Percentiles rank a stretch among this genome's conserved stretches.
Evolutionary conservation across 2,329 filamentous ascomycete species (phyloP).

Genomic region (Bisporella sp.): DNA sequence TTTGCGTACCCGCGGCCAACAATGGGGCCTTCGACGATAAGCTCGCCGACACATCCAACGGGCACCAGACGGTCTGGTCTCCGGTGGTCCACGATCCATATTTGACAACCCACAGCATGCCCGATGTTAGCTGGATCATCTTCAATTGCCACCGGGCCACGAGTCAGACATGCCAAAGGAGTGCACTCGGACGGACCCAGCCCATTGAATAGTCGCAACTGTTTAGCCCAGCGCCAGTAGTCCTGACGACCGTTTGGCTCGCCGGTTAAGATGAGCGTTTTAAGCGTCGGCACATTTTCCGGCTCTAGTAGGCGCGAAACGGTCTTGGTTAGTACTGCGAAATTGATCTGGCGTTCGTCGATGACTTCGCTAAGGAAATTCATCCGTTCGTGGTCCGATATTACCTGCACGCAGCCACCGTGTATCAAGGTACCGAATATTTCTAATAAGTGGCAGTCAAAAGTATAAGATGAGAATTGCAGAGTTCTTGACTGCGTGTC

Average conservation of each 20-base stretch:
- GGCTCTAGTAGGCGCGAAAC: not conserved
- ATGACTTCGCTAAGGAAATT: not conserved
- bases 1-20: constrained; percentile 54
- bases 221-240: not conserved
- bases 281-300: not conserved
- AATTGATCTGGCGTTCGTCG: not conserved
- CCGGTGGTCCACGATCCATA: constrained; percentile 29
- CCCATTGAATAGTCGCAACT: not conserved
- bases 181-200: not conserved
- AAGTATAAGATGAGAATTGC: not conserved
- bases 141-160: not conserved
- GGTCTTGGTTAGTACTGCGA: not conserved
- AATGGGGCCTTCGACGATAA: constrained; percentile 37
- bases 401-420: not conserved
- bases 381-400: not conserved
- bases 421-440: not conserved
- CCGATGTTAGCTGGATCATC: not conserved
- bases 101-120: not conserved
- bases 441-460: not conserved
- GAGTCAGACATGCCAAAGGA: not conserved
- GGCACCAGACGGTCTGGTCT: constrained; percentile 7
- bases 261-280: not conserved
- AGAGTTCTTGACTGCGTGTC: not conserved
- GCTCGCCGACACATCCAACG: constrained; percentile 11
- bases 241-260: not conserved